Evolutionary conservation across 257 asterid species (phyloP).

Genomic region (Prunella vulgaris): DNA sequence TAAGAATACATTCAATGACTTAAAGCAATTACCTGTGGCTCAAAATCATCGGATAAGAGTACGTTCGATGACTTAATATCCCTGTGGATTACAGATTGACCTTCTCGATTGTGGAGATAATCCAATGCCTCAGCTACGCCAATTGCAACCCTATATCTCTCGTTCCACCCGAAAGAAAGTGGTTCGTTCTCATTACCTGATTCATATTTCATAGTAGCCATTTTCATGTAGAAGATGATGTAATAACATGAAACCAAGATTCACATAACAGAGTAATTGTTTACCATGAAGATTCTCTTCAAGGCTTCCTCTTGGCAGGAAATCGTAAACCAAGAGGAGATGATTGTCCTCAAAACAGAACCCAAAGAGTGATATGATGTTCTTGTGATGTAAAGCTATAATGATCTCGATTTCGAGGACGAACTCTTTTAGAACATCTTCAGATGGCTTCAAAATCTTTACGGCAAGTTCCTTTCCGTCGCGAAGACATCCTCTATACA

Average conservation of each 20-base stretch:
- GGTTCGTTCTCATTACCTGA: conserved; percentile 58
- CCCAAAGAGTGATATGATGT: conserved; percentile 85
- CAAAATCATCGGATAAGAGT: conserved; percentile 76
- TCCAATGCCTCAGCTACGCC: conserved; percentile 96
- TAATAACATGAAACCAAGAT: background rate
- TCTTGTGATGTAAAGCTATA: conserved; percentile 75
- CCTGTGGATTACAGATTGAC: conserved; percentile 74
- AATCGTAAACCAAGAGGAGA: conserved; percentile 84
- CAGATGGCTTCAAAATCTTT: conserved; percentile 78
- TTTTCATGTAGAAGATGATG: background rate
- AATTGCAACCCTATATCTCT: conserved; percentile 73
- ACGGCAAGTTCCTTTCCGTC: conserved; percentile 94
- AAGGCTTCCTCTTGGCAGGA: conserved; percentile 94
- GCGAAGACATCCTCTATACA: conserved; percentile 74
- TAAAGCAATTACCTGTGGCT: conserved; percentile 71
- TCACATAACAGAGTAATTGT: background rate
- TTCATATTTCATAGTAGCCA: background rate
- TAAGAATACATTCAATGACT: background rate
- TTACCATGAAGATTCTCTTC: conserved; percentile 94
- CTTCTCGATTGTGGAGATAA: conserved; percentile 76
- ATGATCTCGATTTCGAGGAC: conserved; percentile 84
- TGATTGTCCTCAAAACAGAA: conserved; percentile 75
- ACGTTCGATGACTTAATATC: conserved; percentile 95
- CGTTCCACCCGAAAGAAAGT: conserved; percentile 57
- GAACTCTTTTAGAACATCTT: conserved; percentile 67